phyloP scores from a whole-genome alignment of 2,329 filamentous ascomycete genomes.

The Mollisia scopiformis region DNA sequence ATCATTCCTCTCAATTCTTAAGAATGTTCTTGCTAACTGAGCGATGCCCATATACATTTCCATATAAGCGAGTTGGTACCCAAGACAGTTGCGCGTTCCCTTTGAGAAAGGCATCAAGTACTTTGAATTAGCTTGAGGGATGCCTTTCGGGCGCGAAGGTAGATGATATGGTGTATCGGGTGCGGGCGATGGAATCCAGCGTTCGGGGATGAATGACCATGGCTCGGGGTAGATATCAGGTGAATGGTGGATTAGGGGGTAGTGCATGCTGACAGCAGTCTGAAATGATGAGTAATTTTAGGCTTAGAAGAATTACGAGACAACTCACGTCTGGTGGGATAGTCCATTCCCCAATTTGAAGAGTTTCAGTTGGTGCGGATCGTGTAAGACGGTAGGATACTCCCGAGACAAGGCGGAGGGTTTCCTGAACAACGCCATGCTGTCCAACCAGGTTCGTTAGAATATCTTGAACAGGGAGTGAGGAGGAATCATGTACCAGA shows the following conservation, averaged over 20 bases:
- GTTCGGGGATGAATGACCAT: slow-evolving; percentile 21
- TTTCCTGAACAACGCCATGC: slow-evolving; percentile 14
- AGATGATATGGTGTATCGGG: not conserved
- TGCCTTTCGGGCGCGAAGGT: not conserved
- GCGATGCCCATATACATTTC: slow-evolving; percentile 16
- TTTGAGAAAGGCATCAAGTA: slow-evolving; percentile 18
- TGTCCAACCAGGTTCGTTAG: slow-evolving; percentile 4
- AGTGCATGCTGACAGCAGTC: slow-evolving; percentile 15
- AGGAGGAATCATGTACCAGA: slow-evolving; percentile 25
- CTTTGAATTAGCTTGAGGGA: slow-evolving; percentile 11
- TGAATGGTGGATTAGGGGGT: slow-evolving; percentile 17
- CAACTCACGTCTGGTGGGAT: slow-evolving; percentile 19
- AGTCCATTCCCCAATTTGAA: slow-evolving; percentile 10
- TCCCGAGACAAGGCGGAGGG: slow-evolving; percentile 14
- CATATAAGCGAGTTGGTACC: slow-evolving; percentile 11
- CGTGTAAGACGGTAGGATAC: slow-evolving; percentile 20
- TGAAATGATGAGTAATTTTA: slow-evolving; percentile 1
- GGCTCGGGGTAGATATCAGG: slow-evolving; percentile 15
- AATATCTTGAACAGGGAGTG: not conserved
- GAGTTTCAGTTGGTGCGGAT: slow-evolving; percentile 17
- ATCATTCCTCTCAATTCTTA: slow-evolving; percentile 11
- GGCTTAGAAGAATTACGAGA: too few relatives aligned
- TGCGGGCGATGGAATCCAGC: slow-evolving; percentile 14
- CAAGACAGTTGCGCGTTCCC: slow-evolving; percentile 18
- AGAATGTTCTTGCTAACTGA: slow-evolving; percentile 11